Base-by-base conservation (phyloP, 2,329 filamentous ascomycete species). In the Talaromyces funiculosus region DNA sequence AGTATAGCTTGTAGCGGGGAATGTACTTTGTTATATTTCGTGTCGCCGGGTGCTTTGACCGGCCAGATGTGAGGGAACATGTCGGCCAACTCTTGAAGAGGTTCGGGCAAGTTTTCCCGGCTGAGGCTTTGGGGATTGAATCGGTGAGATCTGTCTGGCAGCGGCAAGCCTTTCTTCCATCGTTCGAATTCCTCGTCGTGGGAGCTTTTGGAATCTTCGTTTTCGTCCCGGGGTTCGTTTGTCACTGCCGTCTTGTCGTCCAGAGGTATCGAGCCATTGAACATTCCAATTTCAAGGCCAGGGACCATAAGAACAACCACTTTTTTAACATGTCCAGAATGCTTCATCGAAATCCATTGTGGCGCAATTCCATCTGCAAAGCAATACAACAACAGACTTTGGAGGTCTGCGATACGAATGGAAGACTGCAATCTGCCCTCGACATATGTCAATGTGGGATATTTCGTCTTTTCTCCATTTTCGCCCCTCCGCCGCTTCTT, bases 1-100 rank as follows among this genome's bases (percentile, higher is more conserved):
- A 97, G 82, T 78, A 97, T 92, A 1, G 90, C 87, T 64, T 90
- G 85, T 35, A 97, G 78, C 2, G 94, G 92, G 3, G 94, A 97
- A 74, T 95, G 89, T 70, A 99, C 85, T 70, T 86, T 89, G 66
- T 84, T 85, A 69, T 88, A 84, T 71, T 86, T 90, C 65, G 91
- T 88, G 72, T 97, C 93, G 3, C 92, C 94, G 2, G 91, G 90
- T 0, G 91, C 89, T 71, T 86, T 89, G 61, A 97, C 85, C 9
- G 92, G 93, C 92, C 94, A 97, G 40, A 97, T 78, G 68, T 94
- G 88, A 8, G 86, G 81, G 66, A 99, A 97, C 72, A 97, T 90
- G 62, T 90, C 85, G 42, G 89, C 86, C 61, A 97, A 84, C 1
- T 87, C 85, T 69, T 85, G 79, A 38, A 91, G 68, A 10, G 81